phyloP scores from a whole-genome alignment of 139 green algal species.

The Ettlia oleoabundans region DNA sequence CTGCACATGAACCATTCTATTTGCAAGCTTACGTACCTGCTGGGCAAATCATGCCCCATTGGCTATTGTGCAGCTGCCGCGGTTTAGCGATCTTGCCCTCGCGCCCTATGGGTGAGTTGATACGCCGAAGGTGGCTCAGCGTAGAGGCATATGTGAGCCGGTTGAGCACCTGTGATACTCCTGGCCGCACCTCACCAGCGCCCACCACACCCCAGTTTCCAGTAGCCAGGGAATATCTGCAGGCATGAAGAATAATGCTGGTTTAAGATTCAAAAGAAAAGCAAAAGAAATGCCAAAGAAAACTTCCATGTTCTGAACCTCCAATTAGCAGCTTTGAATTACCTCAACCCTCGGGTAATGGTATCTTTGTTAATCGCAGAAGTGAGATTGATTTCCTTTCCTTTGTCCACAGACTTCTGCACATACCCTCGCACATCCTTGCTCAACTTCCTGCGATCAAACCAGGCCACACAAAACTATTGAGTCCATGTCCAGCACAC shows the following conservation, averaged over 20 bases:
- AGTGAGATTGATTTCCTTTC: slow-evolving; percentile 83
- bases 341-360: slow-evolving; percentile 88
- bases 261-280: no score
- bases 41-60: slow-evolving; percentile 99
- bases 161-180: slow-evolving; percentile 95
- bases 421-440: slow-evolving; percentile 91
- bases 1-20: no score
- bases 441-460: slow-evolving; percentile 76
- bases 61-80: slow-evolving; percentile 98
- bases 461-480: no score
- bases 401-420: slow-evolving; percentile 74
- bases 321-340: no score
- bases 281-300: neutral
- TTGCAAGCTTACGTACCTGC: neutral
- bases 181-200: slow-evolving; percentile 76
- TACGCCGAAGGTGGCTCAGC: slow-evolving; percentile 93
- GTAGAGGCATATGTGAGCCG: slow-evolving; percentile 95
- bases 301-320: no score
- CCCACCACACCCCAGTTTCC: slow-evolving; percentile 97
- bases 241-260: no score
- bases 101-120: slow-evolving; percentile 97
- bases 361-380: slow-evolving; percentile 90
- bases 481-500: no score
- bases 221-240: slow-evolving; percentile 94
- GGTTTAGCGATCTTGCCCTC: slow-evolving; percentile 96